Conservation (phyloP, 345 rosid species). For the Syzygium aqueum region DNA sequence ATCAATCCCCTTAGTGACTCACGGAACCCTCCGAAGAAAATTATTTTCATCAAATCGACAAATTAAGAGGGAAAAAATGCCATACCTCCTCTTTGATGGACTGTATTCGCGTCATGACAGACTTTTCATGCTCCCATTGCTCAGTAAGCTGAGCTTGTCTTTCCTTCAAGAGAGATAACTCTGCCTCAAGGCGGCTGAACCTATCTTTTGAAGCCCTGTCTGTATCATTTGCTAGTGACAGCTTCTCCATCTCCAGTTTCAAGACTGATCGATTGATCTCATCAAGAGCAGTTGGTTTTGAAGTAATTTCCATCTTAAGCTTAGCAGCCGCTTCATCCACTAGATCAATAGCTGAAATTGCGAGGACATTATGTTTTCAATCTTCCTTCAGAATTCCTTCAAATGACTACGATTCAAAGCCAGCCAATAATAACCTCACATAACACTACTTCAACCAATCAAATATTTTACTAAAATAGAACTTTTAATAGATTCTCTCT, state of each 20-base stretch:
- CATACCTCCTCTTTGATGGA: constrained; percentile 91
- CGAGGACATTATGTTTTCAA: background rate
- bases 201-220: constrained; percentile 94
- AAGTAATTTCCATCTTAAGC: constrained; percentile 97
- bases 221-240: constrained; percentile 86
- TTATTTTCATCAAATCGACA: background rate
- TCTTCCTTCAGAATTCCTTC: background rate
- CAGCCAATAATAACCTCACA: background rate
- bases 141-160: constrained; percentile 79
- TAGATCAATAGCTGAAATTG: constrained; percentile 80
- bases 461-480: background rate
- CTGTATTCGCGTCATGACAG: constrained; percentile 91
- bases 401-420: background rate
- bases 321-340: constrained; percentile 99
- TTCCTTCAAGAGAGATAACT: constrained; percentile 60
- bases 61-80: background rate
- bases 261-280: constrained; percentile 89
- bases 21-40: background rate
- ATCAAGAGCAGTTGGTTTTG: constrained; percentile 97
- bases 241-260: constrained; percentile 97
- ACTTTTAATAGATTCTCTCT: background rate
- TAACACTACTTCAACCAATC: background rate
- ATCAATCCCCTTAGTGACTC: background rate
- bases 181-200: constrained; percentile 74
- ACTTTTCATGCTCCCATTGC: constrained; percentile 99